Conservation (phyloP, 495 filamentous ascomycete species). For the Hypoxylon intermedium region DNA sequence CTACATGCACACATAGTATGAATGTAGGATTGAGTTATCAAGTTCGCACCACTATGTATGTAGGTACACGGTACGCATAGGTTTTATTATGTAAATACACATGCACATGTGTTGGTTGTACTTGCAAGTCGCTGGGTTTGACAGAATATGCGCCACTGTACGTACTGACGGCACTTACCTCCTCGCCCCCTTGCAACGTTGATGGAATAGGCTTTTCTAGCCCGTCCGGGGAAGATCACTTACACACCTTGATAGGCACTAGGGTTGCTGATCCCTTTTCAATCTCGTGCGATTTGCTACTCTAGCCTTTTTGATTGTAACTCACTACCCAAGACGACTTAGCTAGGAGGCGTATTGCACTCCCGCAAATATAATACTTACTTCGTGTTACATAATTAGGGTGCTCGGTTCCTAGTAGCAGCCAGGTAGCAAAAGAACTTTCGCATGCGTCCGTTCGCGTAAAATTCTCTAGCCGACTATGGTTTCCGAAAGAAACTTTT, state of each 20-base stretch:
- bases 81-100: too few relatives aligned
- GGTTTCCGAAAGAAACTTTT: conserved; percentile 23
- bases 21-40: too few relatives aligned
- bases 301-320: conserved; percentile 14
- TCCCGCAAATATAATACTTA: neutral
- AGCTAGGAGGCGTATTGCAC: neutral
- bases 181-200: conserved; percentile 11
- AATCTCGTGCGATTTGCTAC: conserved; percentile 17
- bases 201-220: conserved; percentile 36
- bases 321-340: too few relatives aligned
- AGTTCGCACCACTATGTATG: too few relatives aligned
- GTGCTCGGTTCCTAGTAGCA: neutral
- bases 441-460: conserved; percentile 25
- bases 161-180: neutral
- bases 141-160: neutral
- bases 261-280: conserved; percentile 21
- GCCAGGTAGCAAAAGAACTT: conserved; percentile 19
- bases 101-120: too few relatives aligned
- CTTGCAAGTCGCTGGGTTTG: too few relatives aligned
- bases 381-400: neutral
- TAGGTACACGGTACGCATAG: too few relatives aligned
- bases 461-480: conserved; percentile 11
- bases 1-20: too few relatives aligned
- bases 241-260: conserved; percentile 25
- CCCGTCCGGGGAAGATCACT: conserved; percentile 33